phyloP scores from a whole-genome alignment of 2,329 filamentous ascomycete species.

The Xylariomycetidae sp. region DNA sequence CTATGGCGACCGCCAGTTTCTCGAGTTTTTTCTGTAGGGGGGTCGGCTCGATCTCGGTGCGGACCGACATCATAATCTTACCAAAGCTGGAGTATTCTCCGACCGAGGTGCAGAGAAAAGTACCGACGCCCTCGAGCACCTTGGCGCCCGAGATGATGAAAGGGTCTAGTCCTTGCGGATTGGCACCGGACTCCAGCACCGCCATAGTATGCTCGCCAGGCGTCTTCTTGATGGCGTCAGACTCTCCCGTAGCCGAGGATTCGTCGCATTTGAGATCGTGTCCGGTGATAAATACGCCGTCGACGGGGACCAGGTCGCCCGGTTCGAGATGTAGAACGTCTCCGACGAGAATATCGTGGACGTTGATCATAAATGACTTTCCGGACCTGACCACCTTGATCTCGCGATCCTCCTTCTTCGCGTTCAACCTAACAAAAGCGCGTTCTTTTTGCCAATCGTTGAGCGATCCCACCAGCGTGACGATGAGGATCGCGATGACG shows the following conservation, averaged over 20 bases:
- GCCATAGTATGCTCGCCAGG: constrained; percentile 54
- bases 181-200: constrained; percentile 46
- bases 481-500: constrained; percentile 55
- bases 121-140: constrained; percentile 49
- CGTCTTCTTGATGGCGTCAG: constrained; percentile 63
- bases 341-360: constrained; percentile 61
- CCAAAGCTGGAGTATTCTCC: constrained; percentile 52
- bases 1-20: constrained; percentile 44
- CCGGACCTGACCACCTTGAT: constrained; percentile 63
- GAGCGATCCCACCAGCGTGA: constrained; percentile 53
- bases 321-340: constrained; percentile 64
- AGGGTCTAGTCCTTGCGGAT: constrained; percentile 51
- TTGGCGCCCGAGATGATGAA: constrained; percentile 59
- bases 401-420: constrained; percentile 55
- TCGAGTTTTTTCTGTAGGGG: constrained; percentile 51
- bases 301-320: constrained; percentile 62
- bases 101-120: constrained; percentile 49
- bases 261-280: constrained; percentile 66
- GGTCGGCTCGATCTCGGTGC: constrained; percentile 47
- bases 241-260: constrained; percentile 66
- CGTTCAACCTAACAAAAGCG: constrained; percentile 55
- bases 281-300: constrained; percentile 61
- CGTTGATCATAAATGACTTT: constrained; percentile 53
- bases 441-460: constrained; percentile 62
- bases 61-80: constrained; percentile 52